Evolutionary conservation across 2,329 filamentous ascomycete genomes (phyloP), one percentile per base, ranked within the genome.

Genomic region (Diplodia corticola): DNA sequence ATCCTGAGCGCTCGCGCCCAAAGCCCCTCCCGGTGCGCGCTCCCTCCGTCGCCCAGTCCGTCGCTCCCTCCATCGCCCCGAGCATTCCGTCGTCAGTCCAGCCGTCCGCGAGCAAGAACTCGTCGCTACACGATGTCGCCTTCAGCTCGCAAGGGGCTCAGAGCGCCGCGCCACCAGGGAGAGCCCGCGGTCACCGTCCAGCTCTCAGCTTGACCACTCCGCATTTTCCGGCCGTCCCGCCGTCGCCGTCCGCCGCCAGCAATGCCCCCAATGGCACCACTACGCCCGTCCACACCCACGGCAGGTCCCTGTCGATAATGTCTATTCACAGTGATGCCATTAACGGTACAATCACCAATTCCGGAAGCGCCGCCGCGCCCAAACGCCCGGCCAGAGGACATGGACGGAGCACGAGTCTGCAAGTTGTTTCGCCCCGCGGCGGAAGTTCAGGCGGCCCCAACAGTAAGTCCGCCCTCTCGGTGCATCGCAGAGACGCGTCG

Each of bases 371-470:
- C n/a, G 46, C 55, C 37, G 67, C 71, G 3, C 70, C 73, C 10
- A 74, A 75, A 61, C 83, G 86, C 63, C 84, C 86, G 22, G 75
- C 73, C 20, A 87, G 87, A 71, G 86, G 89, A 4, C 93, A 97
- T 81, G 87, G 84, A 55, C 85, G 93, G 63, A 92, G 92, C 44
- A 87, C 91, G 26, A 97, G 93, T 80, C 80, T 96, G 67, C 93
- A 96, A 76, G 89, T 94, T 70, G 75, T 87, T 69, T 82, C 88
- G 54, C 83, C 75, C 63, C 70, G 74, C 30, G 67, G 33, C 24
- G 64, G 44, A 10, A 57, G 40, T 37, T 12, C 48, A 9, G 35
- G 57, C 28, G 44, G n/a, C 15, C 57, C 57, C 35, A 64, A 22
- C 54, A 76, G 74, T 74, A 33, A 67, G 69, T 26, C 77, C 74